Evolutionary conservation across 2,329 filamentous ascomycete genomes (phyloP), one percentile per base, ranked within the genome.

Genomic region (Paramyrothecium roridum): DNA sequence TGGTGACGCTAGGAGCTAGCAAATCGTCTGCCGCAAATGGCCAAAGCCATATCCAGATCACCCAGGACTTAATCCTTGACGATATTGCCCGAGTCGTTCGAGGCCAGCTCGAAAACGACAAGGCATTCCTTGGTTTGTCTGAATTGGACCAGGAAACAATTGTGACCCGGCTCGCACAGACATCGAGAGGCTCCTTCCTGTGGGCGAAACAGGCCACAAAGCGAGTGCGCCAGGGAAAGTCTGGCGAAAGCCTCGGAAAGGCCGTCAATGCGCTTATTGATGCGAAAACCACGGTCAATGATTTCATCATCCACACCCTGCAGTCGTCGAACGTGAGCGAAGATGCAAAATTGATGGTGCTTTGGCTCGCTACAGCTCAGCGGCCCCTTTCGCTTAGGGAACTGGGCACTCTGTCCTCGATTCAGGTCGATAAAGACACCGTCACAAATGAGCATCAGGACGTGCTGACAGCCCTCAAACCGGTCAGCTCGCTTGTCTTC

Each of bases 141-240:
- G 65, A 71, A 40, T 56, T 67, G 7, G 66, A 71, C 37, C 69
- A 68, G 48, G 72, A 74, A 50, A 63, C 64, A 1, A 54, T 65
- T 1, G 59, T 72, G 20, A 65, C 65, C n/a, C 63, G 63, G 2
- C 64, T 76, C 37, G 59, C 66, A 2, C 62, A 70, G 30, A 68
- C 66, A 11, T 64, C 72, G 7, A 61, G 67, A 11, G 68, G 71
- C 10, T 74, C 72, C 7, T 73, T 75, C 55, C 64, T 74, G 1
- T 73, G 70, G 67, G 72, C 70, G 3, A 75, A 72, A 57, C 63
- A 74, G 8, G 67, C 65, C 10, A 53, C 67, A 2, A 70, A 70
- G 57, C 61, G 60, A 17, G 57, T 68, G 26, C 63, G 65, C 20
- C 56, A 59, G n/a, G 71, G 71, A 55, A 54, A 59, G 19, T 57